A percentile compares a stretch with the other conserved stretches of the same genome.
Conservation (phyloP, 805 yeast species). For the Hemisphaericaspora nanyangensis region DNA sequence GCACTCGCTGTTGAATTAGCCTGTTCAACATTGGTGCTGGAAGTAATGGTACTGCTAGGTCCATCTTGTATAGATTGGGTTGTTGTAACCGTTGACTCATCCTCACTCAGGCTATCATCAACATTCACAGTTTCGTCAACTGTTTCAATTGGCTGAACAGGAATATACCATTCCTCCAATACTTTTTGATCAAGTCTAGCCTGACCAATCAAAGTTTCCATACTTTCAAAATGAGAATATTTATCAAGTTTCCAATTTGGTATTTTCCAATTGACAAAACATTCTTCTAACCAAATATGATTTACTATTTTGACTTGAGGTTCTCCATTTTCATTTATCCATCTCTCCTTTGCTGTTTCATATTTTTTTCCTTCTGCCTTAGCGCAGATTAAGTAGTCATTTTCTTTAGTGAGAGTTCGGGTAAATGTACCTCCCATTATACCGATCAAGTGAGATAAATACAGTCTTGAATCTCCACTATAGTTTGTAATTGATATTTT, state of each 20-base stretch:
- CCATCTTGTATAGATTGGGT: constrained; percentile 8
- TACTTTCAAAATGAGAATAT: constrained; percentile 45
- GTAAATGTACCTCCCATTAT: constrained; percentile 78
- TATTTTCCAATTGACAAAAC: constrained; percentile 57
- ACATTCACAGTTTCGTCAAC: constrained; percentile 17
- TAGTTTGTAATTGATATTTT: constrained; percentile 72
- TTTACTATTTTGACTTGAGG: constrained; percentile 54
- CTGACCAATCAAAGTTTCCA: constrained; percentile 50
- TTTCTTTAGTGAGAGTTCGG: constrained; percentile 55
- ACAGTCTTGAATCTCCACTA: constrained; percentile 78
- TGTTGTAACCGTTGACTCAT: constrained; percentile 9
- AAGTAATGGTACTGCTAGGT: too few species aligned
- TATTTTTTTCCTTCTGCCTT: constrained; percentile 69
- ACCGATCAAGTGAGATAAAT: constrained; percentile 58
- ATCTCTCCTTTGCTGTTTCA: constrained; percentile 58
- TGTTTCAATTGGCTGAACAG: constrained; percentile 6
- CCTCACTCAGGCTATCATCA: constrained; percentile 27
- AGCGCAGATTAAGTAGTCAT: constrained; percentile 72
- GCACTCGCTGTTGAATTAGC: constrained; percentile 2
- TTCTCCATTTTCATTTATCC: constrained; percentile 41
- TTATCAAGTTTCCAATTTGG: constrained; percentile 44
- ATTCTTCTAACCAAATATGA: constrained; percentile 87
- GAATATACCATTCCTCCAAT: constrained; percentile 33
- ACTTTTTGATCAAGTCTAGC: constrained; percentile 42
- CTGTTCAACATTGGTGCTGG: constrained; percentile 5